Percentiles rank a stretch among this genome's conserved stretches.
Conservation (phyloP, 148 eudicot species). For the Amaranthus palmeri region DNA sequence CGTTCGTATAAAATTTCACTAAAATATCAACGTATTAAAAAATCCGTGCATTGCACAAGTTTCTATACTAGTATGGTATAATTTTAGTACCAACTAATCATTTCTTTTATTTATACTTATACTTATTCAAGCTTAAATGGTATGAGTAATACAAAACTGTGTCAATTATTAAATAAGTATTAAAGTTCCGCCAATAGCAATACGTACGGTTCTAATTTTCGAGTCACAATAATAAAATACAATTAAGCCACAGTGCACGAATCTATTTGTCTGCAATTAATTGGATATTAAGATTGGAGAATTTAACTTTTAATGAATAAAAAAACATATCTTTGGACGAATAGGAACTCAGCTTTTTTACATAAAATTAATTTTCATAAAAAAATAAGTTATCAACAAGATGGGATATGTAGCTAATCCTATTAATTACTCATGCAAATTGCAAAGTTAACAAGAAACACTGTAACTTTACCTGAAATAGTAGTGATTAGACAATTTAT, state of each 20-base stretch:
- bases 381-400: constrained; percentile 17
- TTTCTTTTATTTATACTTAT: no score
- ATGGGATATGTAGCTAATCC: constrained; percentile 22
- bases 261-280: constrained; percentile 24
- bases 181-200: no score
- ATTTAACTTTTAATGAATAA: constrained; percentile 21
- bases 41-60: no score
- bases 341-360: constrained; percentile 30
- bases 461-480: constrained; percentile 27
- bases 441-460: constrained; percentile 14
- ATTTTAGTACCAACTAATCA: no score
- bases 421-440: constrained; percentile 13
- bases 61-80: no score
- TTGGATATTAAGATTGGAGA: constrained; percentile 30
- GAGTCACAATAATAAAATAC: not conserved
- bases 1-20: no score
- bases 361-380: constrained; percentile 12
- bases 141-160: no score
- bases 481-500: constrained; percentile 16
- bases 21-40: no score
- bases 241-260: constrained; percentile 15
- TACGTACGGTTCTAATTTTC: no score
- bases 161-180: no score
- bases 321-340: constrained; percentile 30
- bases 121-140: no score